A percentile compares a stretch with the other conserved stretches of the same genome.
phyloP scores from a whole-genome alignment of 495 filamentous ascomycete genomes.

The Neurospora sp. region DNA sequence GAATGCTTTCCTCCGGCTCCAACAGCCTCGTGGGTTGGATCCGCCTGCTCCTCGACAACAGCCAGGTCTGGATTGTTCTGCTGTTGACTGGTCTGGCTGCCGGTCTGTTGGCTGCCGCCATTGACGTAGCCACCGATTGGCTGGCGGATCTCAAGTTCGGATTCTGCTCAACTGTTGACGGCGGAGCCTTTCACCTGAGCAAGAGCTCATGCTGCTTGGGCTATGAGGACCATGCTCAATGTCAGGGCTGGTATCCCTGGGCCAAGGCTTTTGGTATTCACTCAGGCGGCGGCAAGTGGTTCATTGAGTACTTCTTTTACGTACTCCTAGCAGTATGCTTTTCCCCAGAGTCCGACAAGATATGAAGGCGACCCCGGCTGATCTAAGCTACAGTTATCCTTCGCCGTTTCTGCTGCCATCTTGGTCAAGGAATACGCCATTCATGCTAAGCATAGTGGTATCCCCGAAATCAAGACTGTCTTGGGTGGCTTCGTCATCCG shows the following conservation, averaged over 20 bases:
- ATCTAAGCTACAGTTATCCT: constrained; percentile 48
- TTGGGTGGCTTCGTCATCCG: constrained; percentile 91
- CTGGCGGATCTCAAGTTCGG: constrained; percentile 89
- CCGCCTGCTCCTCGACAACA: constrained; percentile 64
- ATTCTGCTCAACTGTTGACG: constrained; percentile 68
- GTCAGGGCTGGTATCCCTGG: constrained; percentile 81
- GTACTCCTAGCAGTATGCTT: constrained; percentile 62
- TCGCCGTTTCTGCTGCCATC: constrained; percentile 68
- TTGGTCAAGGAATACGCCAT: constrained; percentile 76
- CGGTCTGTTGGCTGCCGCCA: constrained; percentile 74
- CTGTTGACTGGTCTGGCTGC: constrained; percentile 66
- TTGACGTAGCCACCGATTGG: constrained; percentile 93
- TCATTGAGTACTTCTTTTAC: constrained; percentile 81
- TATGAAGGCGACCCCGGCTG: neutral
- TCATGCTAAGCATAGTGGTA: constrained; percentile 91
- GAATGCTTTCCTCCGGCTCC: constrained; percentile 58
- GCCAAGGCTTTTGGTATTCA: constrained; percentile 56
- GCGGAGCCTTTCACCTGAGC: constrained; percentile 83
- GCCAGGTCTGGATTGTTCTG: constrained; percentile 85
- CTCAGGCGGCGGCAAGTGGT: constrained; percentile 59
- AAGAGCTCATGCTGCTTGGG: constrained; percentile 88
- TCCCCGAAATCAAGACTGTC: constrained; percentile 96
- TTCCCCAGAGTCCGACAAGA: neutral
- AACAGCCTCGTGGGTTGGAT: constrained; percentile 64
- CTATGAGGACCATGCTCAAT: constrained; percentile 68